Evolutionary conservation across 129 eudicot genomes (phyloP), one percentile per base, ranked within the genome.

Genomic region (Centrapalus pauciflorus): DNA sequence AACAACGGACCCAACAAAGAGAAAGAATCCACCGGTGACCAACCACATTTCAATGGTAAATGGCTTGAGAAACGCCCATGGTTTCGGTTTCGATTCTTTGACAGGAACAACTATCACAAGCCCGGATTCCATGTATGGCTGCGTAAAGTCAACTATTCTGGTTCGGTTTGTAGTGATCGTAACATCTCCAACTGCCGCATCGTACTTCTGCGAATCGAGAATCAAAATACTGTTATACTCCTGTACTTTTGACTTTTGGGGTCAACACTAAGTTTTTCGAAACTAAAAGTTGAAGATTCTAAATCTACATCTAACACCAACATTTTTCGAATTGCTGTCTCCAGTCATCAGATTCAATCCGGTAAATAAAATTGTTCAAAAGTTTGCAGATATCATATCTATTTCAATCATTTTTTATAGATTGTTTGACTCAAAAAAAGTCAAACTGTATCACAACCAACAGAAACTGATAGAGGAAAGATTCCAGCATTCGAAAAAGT

Each of bases 111-210:
- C 85, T 35, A 93, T 75, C 2, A 93, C 95, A 13, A 93, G 88
- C 48, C 99, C 99, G 3, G 99, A 93, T 82, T 89, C 99, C 87
- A 86, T 86, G 57, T 55, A 93, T 49, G 99, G 99, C 37, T 93
- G 99, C 2, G 99, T 93, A 29, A 93, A 93, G 76, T 93, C 99
- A 77, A 93, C 99, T 32, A 86, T 74, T 64, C 95, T 79, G 2
- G 99, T 93, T 64, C 99, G 84, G 72, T 84, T 93, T 67, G 95
- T 93, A 32, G 72, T 79, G 30, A 89, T 93, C 3, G 99, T 89
- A 26, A 93, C 78, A 71, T 93, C 99, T 48, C 99, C 99, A 48
- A 93, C 95, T 72, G 92, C 99, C 33, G 96, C 99, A 89, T 93
- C 99, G 41, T 72, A 93, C 48, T 76, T 80, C 99, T 93, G 83